Conservation (phyloP, 805 yeast species). For the Saccharomycopsis fodiens region DNA sequence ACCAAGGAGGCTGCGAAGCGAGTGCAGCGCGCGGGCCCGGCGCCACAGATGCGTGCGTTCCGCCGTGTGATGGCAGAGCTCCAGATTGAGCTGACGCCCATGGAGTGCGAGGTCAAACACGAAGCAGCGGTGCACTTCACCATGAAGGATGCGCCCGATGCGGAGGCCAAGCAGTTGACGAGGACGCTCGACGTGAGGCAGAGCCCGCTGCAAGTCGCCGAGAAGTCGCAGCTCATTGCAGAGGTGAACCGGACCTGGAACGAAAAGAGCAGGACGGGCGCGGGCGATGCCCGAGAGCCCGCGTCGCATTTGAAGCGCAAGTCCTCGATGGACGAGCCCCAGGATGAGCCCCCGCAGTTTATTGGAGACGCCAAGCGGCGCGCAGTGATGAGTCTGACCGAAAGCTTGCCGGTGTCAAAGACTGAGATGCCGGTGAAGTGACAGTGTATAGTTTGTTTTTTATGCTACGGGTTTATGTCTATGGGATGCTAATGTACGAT, state of each 20-base stretch:
- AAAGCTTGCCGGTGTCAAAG: not conserved
- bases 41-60: slow-evolving; percentile 31
- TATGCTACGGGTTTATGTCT: not conserved
- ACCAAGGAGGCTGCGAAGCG: not conserved
- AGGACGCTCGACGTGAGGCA: not conserved
- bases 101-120: slow-evolving; percentile 30
- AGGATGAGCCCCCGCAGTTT: too few relatives aligned
- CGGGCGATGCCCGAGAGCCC: not conserved
- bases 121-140: slow-evolving; percentile 30
- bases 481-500: not conserved
- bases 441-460: not conserved
- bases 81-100: slow-evolving; percentile 29
- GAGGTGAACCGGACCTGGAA: slow-evolving; percentile 33
- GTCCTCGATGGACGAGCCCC: too few relatives aligned
- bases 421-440: not conserved
- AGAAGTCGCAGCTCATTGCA: slow-evolving; percentile 29
- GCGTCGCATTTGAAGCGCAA: not conserved
- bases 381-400: not conserved
- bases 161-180: slow-evolving; percentile 10
- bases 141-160: slow-evolving; percentile 26
- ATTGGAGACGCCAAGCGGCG: not conserved
- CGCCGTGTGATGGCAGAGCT: slow-evolving; percentile 29
- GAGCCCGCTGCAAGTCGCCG: too few relatives aligned
- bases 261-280: slow-evolving; percentile 20
- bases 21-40: slow-evolving; percentile 24